Conservation (phyloP, 441 rosid species). For the Daphne laureola region DNA sequence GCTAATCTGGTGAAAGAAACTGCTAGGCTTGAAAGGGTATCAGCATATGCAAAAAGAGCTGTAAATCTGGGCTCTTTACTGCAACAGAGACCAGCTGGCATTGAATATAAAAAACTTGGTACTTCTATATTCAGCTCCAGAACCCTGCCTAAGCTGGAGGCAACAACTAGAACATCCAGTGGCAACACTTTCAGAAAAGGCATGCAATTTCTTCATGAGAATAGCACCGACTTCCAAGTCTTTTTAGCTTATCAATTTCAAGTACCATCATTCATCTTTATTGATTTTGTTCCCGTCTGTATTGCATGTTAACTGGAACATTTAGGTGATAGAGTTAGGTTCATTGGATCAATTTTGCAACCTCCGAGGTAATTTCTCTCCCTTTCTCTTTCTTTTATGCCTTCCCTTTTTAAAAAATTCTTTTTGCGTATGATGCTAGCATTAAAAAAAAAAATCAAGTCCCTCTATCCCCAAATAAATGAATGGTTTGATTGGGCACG, state of each 20-base stretch:
- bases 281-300: conserved; percentile 5
- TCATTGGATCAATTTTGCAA: conserved; percentile 39
- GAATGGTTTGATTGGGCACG: too few species aligned
- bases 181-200: conserved; percentile 77
- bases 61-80: conserved; percentile 53
- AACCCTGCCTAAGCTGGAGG: conserved; percentile 79
- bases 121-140: conserved; percentile 67
- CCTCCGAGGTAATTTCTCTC: conserved; percentile 36
- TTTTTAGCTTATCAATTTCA: not conserved
- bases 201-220: conserved; percentile 15
- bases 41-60: conserved; percentile 66
- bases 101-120: conserved; percentile 91
- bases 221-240: not conserved
- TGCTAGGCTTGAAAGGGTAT: conserved; percentile 62
- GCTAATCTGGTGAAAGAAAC: conserved; percentile 63
- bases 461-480: too few species aligned
- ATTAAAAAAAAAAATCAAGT: too few species aligned
- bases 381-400: not conserved
- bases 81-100: conserved; percentile 77
- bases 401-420: too few species aligned
- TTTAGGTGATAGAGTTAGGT: conserved; percentile 93
- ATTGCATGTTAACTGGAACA: conserved; percentile 10
- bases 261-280: not conserved
- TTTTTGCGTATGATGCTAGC: too few species aligned
- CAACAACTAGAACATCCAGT: conserved; percentile 90